These are phyloP conservation scores for Talaromyces marneffei DNA, from an alignment of 2,329 filamentous ascomycete species.

Conservation along the genomic window DNA sequence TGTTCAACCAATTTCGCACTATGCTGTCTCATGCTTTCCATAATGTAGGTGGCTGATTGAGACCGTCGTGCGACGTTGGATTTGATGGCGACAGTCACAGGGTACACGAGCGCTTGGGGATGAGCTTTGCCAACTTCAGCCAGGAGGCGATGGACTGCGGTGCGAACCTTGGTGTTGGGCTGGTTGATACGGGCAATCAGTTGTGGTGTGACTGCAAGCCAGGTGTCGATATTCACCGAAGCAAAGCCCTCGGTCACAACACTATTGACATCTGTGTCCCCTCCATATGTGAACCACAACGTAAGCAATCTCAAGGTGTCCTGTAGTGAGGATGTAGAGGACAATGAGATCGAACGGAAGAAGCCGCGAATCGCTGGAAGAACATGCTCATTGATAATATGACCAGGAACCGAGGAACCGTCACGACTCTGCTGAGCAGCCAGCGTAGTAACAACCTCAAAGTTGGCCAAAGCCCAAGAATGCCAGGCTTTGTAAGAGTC, in stretches of 20 bases:
- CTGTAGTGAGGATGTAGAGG: constrained; percentile 85
- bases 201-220: constrained; percentile 97
- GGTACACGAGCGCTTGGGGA: constrained; percentile 93
- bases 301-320: constrained; percentile 90
- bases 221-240: constrained; percentile 92
- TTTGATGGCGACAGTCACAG: constrained; percentile 96
- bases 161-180: constrained; percentile 79
- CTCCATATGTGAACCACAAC: constrained; percentile 92
- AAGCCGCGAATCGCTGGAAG: constrained; percentile 93
- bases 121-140: constrained; percentile 90
- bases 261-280: constrained; percentile 76
- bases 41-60: constrained; percentile 82
- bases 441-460: constrained; percentile 88
- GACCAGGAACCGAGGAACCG: constrained; percentile 52
- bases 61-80: constrained; percentile 80
- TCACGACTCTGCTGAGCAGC: constrained; percentile 61
- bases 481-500: constrained; percentile 99
- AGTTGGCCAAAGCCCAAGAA: constrained; percentile 95
- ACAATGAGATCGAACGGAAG: constrained; percentile 93
- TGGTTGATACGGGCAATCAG: constrained; percentile 97
- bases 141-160: constrained; percentile 85
- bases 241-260: constrained; percentile 87
- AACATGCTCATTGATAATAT: constrained; percentile 75
- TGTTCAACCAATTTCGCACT: constrained; percentile 90
- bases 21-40: constrained; percentile 97